Percentiles rank a stretch among this genome's conserved stretches.
Evolutionary conservation across 495 filamentous ascomycete species (phyloP).

Genomic region (Xylaria grammica): DNA sequence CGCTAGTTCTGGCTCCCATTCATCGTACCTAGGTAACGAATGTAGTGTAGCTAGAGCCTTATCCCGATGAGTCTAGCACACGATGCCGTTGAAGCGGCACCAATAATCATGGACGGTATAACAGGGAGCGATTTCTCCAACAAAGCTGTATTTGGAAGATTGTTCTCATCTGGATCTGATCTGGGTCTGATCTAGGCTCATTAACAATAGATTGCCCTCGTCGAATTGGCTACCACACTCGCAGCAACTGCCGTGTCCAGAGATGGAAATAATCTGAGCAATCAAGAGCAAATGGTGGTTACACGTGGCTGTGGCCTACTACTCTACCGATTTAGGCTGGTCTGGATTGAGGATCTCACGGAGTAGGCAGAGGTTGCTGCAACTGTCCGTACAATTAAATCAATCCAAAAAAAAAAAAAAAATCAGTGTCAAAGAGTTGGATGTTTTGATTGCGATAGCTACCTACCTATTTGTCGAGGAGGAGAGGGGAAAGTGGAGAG

Average conservation of each 20-base stretch:
- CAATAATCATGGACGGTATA: background rate
- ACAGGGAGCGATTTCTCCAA: conserved; percentile 6
- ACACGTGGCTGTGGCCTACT: conserved; percentile 13
- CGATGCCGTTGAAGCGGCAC: background rate
- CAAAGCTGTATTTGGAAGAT: background rate
- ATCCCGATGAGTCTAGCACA: too few species aligned
- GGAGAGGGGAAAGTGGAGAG: too few species aligned
- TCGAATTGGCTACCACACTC: conserved; percentile 14
- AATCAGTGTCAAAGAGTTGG: too few species aligned
- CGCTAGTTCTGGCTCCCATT: background rate
- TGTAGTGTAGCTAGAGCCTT: too few species aligned
- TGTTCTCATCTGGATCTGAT: background rate
- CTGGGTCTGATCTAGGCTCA: conserved; percentile 10
- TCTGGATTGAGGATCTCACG: background rate
- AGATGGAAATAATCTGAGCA: conserved; percentile 17
- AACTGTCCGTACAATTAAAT: background rate
- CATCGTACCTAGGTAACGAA: background rate
- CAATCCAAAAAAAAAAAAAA: too few species aligned
- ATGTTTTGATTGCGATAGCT: too few species aligned
- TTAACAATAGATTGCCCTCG: conserved; percentile 15
- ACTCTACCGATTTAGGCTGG: conserved; percentile 13
- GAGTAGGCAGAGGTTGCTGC: background rate
- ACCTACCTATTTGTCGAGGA: too few species aligned
- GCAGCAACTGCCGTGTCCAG: conserved; percentile 16
- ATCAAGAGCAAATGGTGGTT: background rate